These are phyloP conservation scores for Microsporum ferrugineum DNA, from an alignment of 2,329 filamentous ascomycete species.

Conservation along the genomic window DNA sequence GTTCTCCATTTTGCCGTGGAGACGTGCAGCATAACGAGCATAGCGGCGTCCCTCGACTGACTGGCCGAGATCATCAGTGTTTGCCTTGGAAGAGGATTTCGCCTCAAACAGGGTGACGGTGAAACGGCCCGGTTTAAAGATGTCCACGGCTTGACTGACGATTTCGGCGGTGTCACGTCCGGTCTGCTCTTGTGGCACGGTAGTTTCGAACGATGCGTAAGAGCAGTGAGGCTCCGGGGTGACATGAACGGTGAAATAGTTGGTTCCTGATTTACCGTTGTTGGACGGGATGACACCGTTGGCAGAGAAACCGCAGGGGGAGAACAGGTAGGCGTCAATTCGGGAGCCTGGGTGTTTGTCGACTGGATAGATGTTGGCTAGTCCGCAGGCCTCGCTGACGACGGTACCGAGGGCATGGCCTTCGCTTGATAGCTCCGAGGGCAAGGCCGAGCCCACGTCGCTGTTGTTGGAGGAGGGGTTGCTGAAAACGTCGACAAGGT, in stretches of 20 bases:
- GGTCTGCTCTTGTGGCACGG: conserved; percentile 79
- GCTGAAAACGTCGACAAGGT: conserved; percentile 59
- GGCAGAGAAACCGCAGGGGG: conserved; percentile 91
- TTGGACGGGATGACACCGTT: conserved; percentile 87
- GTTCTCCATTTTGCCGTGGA: conserved; percentile 53
- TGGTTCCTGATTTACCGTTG: conserved; percentile 45
- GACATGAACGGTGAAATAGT: conserved; percentile 98
- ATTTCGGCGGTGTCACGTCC: conserved; percentile 83
- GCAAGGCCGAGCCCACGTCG: conserved; percentile 46
- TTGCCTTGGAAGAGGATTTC: conserved; percentile 41
- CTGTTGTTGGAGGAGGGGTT: conserved; percentile 56
- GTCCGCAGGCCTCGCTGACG: conserved; percentile 78
- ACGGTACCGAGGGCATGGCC: conserved; percentile 87
- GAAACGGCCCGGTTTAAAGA: conserved; percentile 97
- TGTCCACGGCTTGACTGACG: conserved; percentile 83
- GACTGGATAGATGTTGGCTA: conserved; percentile 78
- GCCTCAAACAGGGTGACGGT: conserved; percentile 94
- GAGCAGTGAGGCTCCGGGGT: conserved; percentile 95
- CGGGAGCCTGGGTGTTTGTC: conserved; percentile 82
- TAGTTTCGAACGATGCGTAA: conserved; percentile 96
- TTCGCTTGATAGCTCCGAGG: conserved; percentile 74
- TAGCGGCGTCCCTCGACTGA: conserved; percentile 29
- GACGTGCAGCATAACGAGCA: conserved; percentile 34
- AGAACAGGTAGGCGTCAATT: conserved; percentile 93
- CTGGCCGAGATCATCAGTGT: conserved; percentile 25